Evolutionary conservation across 352 stramenopile species (phyloP).

Genomic region (Thraustotheca clavata): DNA sequence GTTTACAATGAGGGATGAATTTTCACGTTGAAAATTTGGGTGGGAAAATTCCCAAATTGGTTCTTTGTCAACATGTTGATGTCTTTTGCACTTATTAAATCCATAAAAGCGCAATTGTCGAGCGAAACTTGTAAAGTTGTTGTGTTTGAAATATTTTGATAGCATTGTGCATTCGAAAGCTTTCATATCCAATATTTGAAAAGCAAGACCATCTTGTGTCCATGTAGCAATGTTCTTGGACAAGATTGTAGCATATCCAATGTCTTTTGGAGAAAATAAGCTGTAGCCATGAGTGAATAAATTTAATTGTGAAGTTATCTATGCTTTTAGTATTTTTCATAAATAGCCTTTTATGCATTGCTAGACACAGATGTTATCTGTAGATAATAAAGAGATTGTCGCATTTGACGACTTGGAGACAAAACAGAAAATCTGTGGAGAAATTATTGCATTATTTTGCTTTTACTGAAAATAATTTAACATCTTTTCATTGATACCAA

Average conservation of each 20-base stretch:
- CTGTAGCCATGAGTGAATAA: slow-evolving; percentile 25
- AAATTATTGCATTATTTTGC: too few species aligned
- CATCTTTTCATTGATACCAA: too few species aligned
- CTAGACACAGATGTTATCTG: too few species aligned
- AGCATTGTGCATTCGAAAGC: slow-evolving; percentile 88
- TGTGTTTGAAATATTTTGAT: slow-evolving; percentile 92
- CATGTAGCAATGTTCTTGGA: slow-evolving; percentile 63
- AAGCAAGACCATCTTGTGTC: slow-evolving; percentile 70
- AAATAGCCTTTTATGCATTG: too few species aligned
- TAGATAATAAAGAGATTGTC: too few species aligned
- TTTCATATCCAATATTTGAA: slow-evolving; percentile 87
- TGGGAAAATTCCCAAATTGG: slow-evolving; percentile 14
- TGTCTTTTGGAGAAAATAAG: slow-evolving; percentile 90
- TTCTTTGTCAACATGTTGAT: slow-evolving; percentile 17
- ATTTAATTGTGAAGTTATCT: neutral
- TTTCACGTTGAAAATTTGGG: slow-evolving; percentile 23
- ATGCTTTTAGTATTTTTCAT: too few species aligned
- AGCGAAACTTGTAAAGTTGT: slow-evolving; percentile 91
- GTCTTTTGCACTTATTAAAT: slow-evolving; percentile 79
- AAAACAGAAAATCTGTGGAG: too few species aligned
- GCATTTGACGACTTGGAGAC: too few species aligned
- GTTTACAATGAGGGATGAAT: slow-evolving; percentile 27
- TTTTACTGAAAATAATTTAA: too few species aligned
- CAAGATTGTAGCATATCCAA: slow-evolving; percentile 91
- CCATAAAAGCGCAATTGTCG: slow-evolving; percentile 92